Evolutionary conservation across 805 yeast genomes (phyloP), one percentile per base, ranked within the genome.

Genomic region (Suhomyces prunicola): DNA sequence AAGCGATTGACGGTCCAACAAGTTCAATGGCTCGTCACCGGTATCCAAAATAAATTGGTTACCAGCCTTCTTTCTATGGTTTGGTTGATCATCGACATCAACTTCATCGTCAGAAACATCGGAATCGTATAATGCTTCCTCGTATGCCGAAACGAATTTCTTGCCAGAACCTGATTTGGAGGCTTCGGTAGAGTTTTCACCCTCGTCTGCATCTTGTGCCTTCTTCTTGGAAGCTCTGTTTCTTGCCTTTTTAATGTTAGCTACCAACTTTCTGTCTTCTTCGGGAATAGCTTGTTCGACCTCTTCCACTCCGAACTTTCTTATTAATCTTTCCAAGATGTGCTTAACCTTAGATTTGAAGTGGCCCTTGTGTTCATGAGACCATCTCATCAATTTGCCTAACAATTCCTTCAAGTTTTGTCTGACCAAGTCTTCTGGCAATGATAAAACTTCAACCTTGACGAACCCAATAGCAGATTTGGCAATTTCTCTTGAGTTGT

Each of bases 321-420:
- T 83, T 51, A 93, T 82, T 63, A 94, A 76, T 62, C 98, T 83
- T 77, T 94, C 99, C 57, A 94, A 77, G 51, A 94, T 87, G 65
- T 94, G 97, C 74, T 90, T 90, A 36, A 94, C 93, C 70, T 90
- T 93, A 12, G 92, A 82, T 68, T 90, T 91, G 80, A 94, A 94
- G 66, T 91, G 97, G 47, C 96, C 96, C 64, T 90, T 90, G 71
- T 93, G 97, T 67, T 92, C 97, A 68, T 90, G 94, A 42, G 97
- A 90, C 94, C 97, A 92, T 56, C 85, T 84, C 81, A 94, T 77
- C 63, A 94, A 79, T 61, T 88, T 87, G 24, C 81, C 76, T 50
- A 94, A 74, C 49, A 94, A 72, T 9, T 81, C 85, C 33, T 78
- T 78, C 61, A 93, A 80, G 60, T 86, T 85, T 7, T 84, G 79